These are phyloP conservation scores for Fusarium sp. DNA, from an alignment of 2,329 filamentous ascomycete species.

Conservation along the genomic window DNA sequence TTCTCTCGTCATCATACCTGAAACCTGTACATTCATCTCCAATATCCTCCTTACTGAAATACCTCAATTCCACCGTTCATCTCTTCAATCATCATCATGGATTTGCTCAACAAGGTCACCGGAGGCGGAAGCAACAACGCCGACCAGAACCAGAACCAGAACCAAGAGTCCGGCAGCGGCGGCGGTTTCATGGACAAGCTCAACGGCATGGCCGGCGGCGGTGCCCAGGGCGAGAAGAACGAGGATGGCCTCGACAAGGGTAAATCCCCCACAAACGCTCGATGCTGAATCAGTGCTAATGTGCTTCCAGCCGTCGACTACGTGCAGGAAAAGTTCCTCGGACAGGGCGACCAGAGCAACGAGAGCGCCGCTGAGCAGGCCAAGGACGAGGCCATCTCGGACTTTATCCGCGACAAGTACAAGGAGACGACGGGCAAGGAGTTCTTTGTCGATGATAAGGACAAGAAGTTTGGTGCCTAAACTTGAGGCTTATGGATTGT, in stretches of 20 bases:
- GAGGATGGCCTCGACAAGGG: slow-evolving; percentile 88
- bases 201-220: slow-evolving; percentile 79
- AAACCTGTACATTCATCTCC: not conserved
- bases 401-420: slow-evolving; percentile 78
- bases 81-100: slow-evolving; percentile 55
- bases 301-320: slow-evolving; percentile 73
- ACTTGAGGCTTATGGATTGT: not conserved
- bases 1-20: not conserved
- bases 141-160: slow-evolving; percentile 43
- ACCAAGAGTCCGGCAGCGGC: slow-evolving; percentile 49
- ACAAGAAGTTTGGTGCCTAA: slow-evolving; percentile 52
- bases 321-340: slow-evolving; percentile 80
- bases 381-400: slow-evolving; percentile 83
- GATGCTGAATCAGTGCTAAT: not conserved
- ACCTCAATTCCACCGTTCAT: not conserved
- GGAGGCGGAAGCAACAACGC: slow-evolving; percentile 51
- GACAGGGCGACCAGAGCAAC: slow-evolving; percentile 77
- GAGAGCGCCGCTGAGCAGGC: slow-evolving; percentile 81
- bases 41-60: not conserved
- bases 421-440: slow-evolving; percentile 76
- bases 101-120: slow-evolving; percentile 66
- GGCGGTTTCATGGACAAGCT: slow-evolving; percentile 76
- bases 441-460: slow-evolving; percentile 77
- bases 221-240: slow-evolving; percentile 80
- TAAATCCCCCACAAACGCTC: slow-evolving; percentile 46